Percentiles rank a stretch among this genome's conserved stretches.
Conservation (phyloP, 805 yeast species). For the Saccharomyces mikatae region DNA sequence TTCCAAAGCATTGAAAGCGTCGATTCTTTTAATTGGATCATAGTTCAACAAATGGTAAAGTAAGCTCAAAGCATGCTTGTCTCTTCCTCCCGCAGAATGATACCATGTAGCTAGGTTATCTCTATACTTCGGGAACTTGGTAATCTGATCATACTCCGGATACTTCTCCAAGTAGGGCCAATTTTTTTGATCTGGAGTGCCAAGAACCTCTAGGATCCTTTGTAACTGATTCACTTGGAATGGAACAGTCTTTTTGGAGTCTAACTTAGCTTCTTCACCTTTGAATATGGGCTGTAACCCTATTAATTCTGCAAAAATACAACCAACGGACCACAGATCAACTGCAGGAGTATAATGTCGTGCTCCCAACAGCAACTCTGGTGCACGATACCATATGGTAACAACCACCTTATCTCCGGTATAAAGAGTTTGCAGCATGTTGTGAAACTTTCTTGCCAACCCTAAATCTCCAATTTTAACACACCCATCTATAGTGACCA, state of each 20-base stretch:
- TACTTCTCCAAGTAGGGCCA: slow-evolving; percentile 78
- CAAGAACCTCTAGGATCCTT: slow-evolving; percentile 86
- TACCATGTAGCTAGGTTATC: slow-evolving; percentile 75
- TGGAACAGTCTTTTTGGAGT: slow-evolving; percentile 85
- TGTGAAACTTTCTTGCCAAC: slow-evolving; percentile 77
- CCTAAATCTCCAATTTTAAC: slow-evolving; percentile 96
- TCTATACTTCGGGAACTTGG: slow-evolving; percentile 47
- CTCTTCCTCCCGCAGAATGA: slow-evolving; percentile 69
- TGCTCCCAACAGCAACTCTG: slow-evolving; percentile 83
- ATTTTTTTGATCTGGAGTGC: slow-evolving; percentile 68
- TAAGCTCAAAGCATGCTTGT: slow-evolving; percentile 58
- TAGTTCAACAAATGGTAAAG: slow-evolving; percentile 61
- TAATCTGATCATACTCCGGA: slow-evolving; percentile 72
- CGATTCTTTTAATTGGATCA: slow-evolving; percentile 73
- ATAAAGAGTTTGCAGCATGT: slow-evolving; percentile 77
- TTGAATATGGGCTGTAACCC: slow-evolving; percentile 89
- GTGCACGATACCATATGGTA: slow-evolving; percentile 95
- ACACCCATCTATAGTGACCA: slow-evolving; percentile 85
- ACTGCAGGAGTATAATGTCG: slow-evolving; percentile 89
- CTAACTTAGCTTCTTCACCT: slow-evolving; percentile 96
- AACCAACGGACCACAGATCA: slow-evolving; percentile 93
- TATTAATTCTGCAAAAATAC: slow-evolving; percentile 84
- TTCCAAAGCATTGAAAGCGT: slow-evolving; percentile 66
- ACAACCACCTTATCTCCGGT: slow-evolving; percentile 94
- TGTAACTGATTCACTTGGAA: slow-evolving; percentile 89